Evolutionary conservation across 441 rosid genomes (phyloP).

Genomic region (Adansonia gregorii): DNA sequence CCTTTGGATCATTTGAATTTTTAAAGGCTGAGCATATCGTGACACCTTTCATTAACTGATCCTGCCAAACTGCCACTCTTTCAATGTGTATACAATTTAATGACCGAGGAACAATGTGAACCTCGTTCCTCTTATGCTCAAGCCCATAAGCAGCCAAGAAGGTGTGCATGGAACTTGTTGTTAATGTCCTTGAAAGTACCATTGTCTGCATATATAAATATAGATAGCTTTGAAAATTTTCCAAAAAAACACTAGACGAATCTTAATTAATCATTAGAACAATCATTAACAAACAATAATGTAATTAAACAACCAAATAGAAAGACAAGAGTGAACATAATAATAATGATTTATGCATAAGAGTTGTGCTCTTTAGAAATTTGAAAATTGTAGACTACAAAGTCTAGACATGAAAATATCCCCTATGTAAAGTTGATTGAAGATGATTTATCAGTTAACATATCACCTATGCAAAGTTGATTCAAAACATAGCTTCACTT

Average conservation of each 20-base stretch:
- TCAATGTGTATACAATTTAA: too few relatives aligned
- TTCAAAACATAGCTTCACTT: slow-evolving; percentile 25
- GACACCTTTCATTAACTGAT: slow-evolving; percentile 61
- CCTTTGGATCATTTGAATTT: too few relatives aligned
- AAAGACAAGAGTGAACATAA: neutral
- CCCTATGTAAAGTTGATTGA: neutral
- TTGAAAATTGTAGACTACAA: neutral
- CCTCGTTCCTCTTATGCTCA: too few relatives aligned
- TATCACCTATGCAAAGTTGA: neutral
- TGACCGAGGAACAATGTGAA: too few relatives aligned
- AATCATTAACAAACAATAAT: neutral
- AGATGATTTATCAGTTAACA: neutral
- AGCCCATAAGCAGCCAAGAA: too few relatives aligned
- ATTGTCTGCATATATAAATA: slow-evolving; percentile 50
- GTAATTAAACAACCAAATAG: neutral
- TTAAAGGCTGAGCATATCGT: too few relatives aligned
- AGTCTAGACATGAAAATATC: neutral
- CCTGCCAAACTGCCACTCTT: slow-evolving; percentile 40
- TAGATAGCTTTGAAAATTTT: slow-evolving; percentile 23
- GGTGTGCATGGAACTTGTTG: slow-evolving; percentile 58
- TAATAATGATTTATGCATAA: neutral
- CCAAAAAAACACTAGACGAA: neutral
- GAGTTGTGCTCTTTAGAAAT: neutral
- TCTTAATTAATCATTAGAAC: neutral
- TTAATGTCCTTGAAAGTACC: slow-evolving; percentile 63